Conservation (phyloP, 2,329 filamentous ascomycete species). For the Calonectria honghensis region DNA sequence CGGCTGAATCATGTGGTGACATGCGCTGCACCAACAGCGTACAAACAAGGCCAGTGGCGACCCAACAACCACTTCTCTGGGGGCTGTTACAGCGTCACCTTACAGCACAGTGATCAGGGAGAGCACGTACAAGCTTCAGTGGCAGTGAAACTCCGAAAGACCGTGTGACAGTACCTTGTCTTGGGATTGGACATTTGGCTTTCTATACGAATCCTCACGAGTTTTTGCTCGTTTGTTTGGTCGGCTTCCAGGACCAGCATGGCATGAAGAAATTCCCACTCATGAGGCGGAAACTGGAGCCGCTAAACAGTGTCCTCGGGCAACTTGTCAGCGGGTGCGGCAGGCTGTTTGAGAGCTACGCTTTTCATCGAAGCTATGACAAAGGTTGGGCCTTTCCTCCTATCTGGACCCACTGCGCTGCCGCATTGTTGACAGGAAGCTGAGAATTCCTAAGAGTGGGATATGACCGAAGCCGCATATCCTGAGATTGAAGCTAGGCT, state of each 20-base stretch:
- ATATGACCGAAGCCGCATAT: constrained; percentile 26
- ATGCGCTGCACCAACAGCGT: constrained; percentile 15
- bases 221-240: constrained; percentile 12
- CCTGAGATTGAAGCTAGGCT: constrained; percentile 2
- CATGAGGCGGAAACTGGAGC: constrained; percentile 5
- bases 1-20: constrained; percentile 3
- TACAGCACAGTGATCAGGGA: constrained; percentile 15
- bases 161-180: constrained; percentile 25
- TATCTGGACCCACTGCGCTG: constrained; percentile 32
- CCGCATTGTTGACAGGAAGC: constrained; percentile 39
- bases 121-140: constrained; percentile 20
- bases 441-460: constrained; percentile 28
- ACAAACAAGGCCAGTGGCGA: background rate
- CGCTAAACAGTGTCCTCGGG: constrained; percentile 12
- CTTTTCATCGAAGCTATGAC: constrained; percentile 43
- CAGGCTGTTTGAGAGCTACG: constrained; percentile 39
- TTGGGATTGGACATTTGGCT: constrained; percentile 8
- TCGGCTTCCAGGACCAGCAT: constrained; percentile 7
- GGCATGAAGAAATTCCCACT: background rate
- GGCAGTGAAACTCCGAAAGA: constrained; percentile 5
- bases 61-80: constrained; percentile 28
- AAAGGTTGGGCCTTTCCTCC: constrained; percentile 30
- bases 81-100: constrained; percentile 17
- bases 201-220: constrained; percentile 4
- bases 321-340: constrained; percentile 6